Base-by-base conservation (phyloP, 768 basidiomycete genomes). In the Boletus huronensis region DNA sequence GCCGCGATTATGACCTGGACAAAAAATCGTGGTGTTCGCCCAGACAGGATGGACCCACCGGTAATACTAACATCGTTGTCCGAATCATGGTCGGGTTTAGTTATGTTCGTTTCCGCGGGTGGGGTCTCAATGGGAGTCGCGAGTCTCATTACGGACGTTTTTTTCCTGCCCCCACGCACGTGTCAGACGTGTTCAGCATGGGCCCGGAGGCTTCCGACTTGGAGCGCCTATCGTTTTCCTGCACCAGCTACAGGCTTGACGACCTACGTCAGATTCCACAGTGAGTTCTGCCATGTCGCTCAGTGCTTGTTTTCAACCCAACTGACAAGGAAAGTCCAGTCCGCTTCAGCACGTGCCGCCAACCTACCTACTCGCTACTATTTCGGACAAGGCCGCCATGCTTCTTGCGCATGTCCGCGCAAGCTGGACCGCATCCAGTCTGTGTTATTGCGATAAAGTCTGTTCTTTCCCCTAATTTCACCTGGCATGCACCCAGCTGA, bases 331-430 rank as follows among this genome's bases (percentile, higher is more conserved):
- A 26, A 17, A 6, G 25, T 23, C 13, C 23, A 13, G 25, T 41
- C 50, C 16, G 21, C 36, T 50, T 43, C 6, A 14, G 35, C 65
- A 61, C 59, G 61, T 64, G 63, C 42, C 45, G 21, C 40, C 46
- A 38, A 45, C 48, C n/a, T n/a, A n/a, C n/a, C 39, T 34, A n/a
- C 17, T 21, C 48, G 52, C 41, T 42, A 6, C 45, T 16, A 36
- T 29, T 53, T 57, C 26, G 46, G 48, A 45, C 19, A 45, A 43
- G 38, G 23, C 61, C 48, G 50, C 58, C 67, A 69, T 46, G 67
- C 67, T 52, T 60, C 52, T 7, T 58, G 54, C 57, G 59, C 67
- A 61, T 68, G 67, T 65, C 58, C 57, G 55, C 55, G 14, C 64
- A 48, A 52, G 32, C 28, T 66, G 66, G 49, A 50, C 41, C 49